These are phyloP conservation scores for Populus pruinosa DNA, from an alignment of 345 rosid genomes.

Conservation along the genomic window DNA sequence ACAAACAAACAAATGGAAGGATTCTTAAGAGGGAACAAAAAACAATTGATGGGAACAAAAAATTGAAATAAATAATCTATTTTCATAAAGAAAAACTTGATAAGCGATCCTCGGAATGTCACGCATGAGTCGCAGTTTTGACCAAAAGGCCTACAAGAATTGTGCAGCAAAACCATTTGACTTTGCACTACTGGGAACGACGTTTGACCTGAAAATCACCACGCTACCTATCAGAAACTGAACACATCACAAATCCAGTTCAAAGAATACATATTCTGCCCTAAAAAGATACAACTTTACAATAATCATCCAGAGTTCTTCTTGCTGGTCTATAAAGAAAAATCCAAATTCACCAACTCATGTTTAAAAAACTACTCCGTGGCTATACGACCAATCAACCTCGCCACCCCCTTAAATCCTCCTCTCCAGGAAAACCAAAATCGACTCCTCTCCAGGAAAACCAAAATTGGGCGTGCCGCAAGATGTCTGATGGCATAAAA, in stretches of 20 bases:
- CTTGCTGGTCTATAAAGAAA: conserved; percentile 21
- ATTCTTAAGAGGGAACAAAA: no score
- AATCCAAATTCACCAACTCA: conserved; percentile 17
- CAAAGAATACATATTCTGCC: conserved; percentile 28
- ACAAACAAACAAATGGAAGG: no score
- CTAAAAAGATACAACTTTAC: conserved; percentile 15
- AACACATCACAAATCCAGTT: conserved; percentile 6
- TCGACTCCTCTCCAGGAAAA: conserved; percentile 24
- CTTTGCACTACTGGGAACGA: neutral
- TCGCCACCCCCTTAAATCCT: conserved; percentile 29
- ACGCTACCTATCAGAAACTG: conserved; percentile 8
- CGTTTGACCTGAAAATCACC: neutral
- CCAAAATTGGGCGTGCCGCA: conserved; percentile 41
- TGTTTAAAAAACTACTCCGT: conserved; percentile 11
- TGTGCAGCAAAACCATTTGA: no score
- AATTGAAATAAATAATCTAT: neutral
- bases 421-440: conserved; percentile 41
- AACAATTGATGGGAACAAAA: neutral
- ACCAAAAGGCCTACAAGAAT: neutral
- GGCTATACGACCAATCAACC: conserved; percentile 17
- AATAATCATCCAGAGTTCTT: conserved; percentile 15
- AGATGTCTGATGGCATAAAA: conserved; percentile 6
- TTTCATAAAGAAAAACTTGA: no score
- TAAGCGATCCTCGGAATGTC: no score
- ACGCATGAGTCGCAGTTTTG: neutral